Evolutionary conservation across 2,329 filamentous ascomycete species (phyloP).

Genomic region (Venturia aucupariae): DNA sequence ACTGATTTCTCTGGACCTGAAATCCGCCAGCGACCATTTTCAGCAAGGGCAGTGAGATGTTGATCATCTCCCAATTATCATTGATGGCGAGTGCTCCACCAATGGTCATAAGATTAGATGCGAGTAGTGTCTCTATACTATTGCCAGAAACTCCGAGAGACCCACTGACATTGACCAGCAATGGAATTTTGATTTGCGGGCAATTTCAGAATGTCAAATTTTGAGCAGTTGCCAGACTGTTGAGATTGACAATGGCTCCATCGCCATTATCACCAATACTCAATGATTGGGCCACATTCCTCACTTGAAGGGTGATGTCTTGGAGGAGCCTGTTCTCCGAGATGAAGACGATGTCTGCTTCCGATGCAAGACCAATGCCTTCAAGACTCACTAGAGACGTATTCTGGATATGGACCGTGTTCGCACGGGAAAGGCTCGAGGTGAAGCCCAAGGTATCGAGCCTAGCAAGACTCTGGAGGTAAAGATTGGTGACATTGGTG

Average conservation of each 20-base stretch:
- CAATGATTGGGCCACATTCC: constrained; percentile 61
- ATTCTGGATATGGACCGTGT: constrained; percentile 52
- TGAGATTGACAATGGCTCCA: constrained; percentile 61
- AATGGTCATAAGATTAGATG: constrained; percentile 62
- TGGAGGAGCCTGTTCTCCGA: constrained; percentile 82
- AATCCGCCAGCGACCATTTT: constrained; percentile 66
- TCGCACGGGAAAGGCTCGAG: constrained; percentile 57
- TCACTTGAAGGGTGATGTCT: constrained; percentile 66
- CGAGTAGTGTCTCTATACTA: constrained; percentile 52
- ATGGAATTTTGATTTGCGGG: constrained; percentile 62
- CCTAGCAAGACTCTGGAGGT: constrained; percentile 61
- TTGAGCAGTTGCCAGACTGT: constrained; percentile 66
- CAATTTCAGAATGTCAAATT: constrained; percentile 80
- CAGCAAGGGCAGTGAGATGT: constrained; percentile 67
- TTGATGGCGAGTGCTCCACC: constrained; percentile 49
- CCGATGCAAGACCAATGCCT: constrained; percentile 67
- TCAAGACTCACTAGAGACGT: constrained; percentile 55
- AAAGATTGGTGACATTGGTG: constrained; percentile 54
- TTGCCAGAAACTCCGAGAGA: constrained; percentile 80
- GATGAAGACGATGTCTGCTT: constrained; percentile 63
- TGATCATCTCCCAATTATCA: constrained; percentile 50
- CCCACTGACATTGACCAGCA: constrained; percentile 62
- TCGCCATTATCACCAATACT: constrained; percentile 73
- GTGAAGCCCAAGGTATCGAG: constrained; percentile 52
- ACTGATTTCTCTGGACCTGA: constrained; percentile 78